phyloP scores from a whole-genome alignment of 768 basidiomycete genomes.

The Boletus sp. region DNA sequence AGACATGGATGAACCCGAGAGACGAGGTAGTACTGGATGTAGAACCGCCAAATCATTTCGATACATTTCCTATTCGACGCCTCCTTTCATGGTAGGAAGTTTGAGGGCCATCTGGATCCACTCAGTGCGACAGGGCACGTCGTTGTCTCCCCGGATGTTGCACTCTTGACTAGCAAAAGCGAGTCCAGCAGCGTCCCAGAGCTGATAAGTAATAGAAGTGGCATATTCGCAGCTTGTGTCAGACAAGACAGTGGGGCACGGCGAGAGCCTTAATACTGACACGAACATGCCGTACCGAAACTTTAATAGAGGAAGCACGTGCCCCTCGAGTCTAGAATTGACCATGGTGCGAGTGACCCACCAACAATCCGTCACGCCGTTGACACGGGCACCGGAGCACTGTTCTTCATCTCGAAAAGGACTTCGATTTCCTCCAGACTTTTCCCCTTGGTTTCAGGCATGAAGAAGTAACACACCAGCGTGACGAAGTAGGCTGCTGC shows the following conservation, averaged over 20 bases:
- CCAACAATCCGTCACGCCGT: background rate
- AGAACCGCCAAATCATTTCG: background rate
- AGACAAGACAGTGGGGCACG: background rate
- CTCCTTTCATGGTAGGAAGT: background rate
- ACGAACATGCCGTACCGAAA: background rate
- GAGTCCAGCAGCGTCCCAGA: background rate
- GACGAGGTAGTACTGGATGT: background rate
- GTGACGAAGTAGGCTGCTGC: slow-evolving; percentile 35
- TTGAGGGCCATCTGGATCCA: background rate
- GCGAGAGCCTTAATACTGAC: background rate
- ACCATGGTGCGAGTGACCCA: background rate
- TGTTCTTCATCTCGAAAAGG: slow-evolving; percentile 30
- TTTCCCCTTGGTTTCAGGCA: slow-evolving; percentile 45
- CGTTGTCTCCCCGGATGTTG: background rate
- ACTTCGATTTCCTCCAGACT: slow-evolving; percentile 42
- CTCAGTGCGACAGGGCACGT: background rate
- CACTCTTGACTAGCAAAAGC: background rate
- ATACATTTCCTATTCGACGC: background rate
- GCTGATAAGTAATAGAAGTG: background rate
- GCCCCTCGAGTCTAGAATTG: background rate
- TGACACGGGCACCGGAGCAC: background rate
- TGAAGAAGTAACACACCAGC: slow-evolving; percentile 36
- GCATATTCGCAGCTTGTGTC: no score
- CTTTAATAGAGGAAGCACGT: background rate
- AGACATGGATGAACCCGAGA: background rate